Evolutionary conservation across 2,329 filamentous ascomycete species (phyloP), one percentile per base, ranked within the genome.

Genomic region (Dothideomycetidae sp.): DNA sequence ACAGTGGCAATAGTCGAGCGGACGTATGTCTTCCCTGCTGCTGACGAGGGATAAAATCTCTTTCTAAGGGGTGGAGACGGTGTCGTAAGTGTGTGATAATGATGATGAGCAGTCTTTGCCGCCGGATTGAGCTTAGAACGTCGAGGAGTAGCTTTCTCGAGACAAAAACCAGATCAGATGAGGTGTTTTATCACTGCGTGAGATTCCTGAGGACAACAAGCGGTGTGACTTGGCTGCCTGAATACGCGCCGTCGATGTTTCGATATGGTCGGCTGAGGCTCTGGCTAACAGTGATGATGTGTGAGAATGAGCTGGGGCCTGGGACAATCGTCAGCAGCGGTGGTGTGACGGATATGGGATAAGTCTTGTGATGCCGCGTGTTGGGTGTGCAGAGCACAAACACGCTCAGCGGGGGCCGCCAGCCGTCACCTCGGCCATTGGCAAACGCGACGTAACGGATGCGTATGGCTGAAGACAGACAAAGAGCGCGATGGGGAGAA

Each of bases 241-340:
- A 30, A 13, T 12, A 12, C 4, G 37, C 37, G 36, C 30, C 31
- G 13, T 33, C 19, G 15, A 31, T 14, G 11, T 26, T 40, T 29
- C 23, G 23, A 29, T n/a, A 29, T 29, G 23, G 23, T 29, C 23
- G 23, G n/a, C 10, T 10, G 23, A n/a, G n/a, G n/a, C n/a, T n/a
- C n/a, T n/a, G n/a, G n/a, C n/a, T n/a, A n/a, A n/a, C n/a, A n/a
- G n/a, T n/a, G n/a, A n/a, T n/a, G n/a, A n/a, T n/a, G n/a, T n/a
- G n/a, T n/a, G n/a, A n/a, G n/a, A n/a, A n/a, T n/a, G n/a, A n/a
- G n/a, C n/a, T n/a, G n/a, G n/a, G n/a, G n/a, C n/a, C n/a, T n/a
- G n/a, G n/a, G n/a, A n/a, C n/a, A n/a, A n/a, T n/a, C n/a, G n/a
- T n/a, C n/a, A n/a, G n/a, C n/a, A n/a, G n/a, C n/a, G n/a, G n/a